These are phyloP conservation scores for Myxozyma sirexii DNA, from an alignment of 805 yeast species.

Conservation along the genomic window DNA sequence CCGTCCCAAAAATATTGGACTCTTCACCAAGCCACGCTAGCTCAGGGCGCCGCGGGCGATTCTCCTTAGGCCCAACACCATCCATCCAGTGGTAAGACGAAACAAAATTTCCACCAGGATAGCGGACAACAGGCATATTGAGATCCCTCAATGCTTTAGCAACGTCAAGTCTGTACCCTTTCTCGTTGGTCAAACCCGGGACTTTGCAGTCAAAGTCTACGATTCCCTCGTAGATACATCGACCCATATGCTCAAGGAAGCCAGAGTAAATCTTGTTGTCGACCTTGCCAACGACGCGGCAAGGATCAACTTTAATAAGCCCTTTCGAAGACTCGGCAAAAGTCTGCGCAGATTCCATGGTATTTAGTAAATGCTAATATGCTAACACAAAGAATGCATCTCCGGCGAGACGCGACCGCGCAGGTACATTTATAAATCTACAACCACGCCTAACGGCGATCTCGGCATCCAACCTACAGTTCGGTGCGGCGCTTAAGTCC, in stretches of 20 bases:
- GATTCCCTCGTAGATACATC: slow-evolving; percentile 47
- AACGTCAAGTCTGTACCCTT: slow-evolving; percentile 43
- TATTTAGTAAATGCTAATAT: no score
- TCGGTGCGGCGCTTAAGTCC: no score
- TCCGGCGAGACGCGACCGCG: background rate
- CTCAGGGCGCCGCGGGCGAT: slow-evolving; percentile 44
- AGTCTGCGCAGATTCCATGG: slow-evolving; percentile 13
- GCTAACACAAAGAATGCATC: background rate
- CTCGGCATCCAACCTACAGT: no score
- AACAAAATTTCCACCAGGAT: slow-evolving; percentile 47
- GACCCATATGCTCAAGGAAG: slow-evolving; percentile 45
- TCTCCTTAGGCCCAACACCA: slow-evolving; percentile 43
- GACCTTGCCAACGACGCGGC: slow-evolving; percentile 38
- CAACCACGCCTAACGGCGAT: no score
- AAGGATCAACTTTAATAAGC: slow-evolving; percentile 38
- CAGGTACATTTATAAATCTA: background rate
- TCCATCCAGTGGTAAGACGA: slow-evolving; percentile 45
- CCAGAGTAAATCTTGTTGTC: slow-evolving; percentile 44
- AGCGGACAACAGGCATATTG: slow-evolving; percentile 44
- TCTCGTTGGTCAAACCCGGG: slow-evolving; percentile 35
- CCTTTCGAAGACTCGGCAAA: background rate
- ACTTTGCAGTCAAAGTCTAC: slow-evolving; percentile 39
- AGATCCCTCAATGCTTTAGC: slow-evolving; percentile 41
- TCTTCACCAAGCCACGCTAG: slow-evolving; percentile 45
- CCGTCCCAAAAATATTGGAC: slow-evolving; percentile 44